phyloP scores from a whole-genome alignment of 352 stramenopile genomes.

The Globisporangium orthogonon region DNA sequence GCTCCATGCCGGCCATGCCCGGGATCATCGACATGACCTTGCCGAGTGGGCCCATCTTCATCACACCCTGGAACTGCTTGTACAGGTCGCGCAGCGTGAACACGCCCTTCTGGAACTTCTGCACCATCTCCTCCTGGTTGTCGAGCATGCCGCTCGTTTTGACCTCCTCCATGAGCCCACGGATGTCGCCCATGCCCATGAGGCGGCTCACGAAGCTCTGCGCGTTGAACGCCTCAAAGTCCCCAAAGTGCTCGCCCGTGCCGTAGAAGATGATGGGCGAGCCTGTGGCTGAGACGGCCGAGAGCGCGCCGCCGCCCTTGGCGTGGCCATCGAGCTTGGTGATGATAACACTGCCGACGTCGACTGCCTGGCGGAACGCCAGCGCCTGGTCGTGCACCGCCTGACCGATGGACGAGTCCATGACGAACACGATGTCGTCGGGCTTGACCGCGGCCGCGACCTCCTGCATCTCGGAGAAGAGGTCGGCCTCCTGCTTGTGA shows the following conservation, averaged over 20 bases:
- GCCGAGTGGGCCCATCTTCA: slow-evolving; percentile 96
- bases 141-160: slow-evolving; percentile 88
- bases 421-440: slow-evolving; percentile 98
- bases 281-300: slow-evolving; percentile 95
- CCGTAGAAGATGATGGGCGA: slow-evolving; percentile 99
- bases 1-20: slow-evolving; percentile 87
- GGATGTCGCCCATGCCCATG: slow-evolving; percentile 97
- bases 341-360: slow-evolving; percentile 98
- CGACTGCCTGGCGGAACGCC: slow-evolving; percentile 93
- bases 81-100: slow-evolving; percentile 99
- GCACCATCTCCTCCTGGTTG: slow-evolving; percentile 94
- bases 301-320: slow-evolving; percentile 97
- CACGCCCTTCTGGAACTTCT: slow-evolving; percentile 93
- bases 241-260: slow-evolving; percentile 96
- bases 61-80: slow-evolving; percentile 97
- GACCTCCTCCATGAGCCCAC: slow-evolving; percentile 94
- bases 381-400: slow-evolving; percentile 95
- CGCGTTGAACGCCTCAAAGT: slow-evolving; percentile 98
- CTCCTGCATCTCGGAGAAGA: slow-evolving; percentile 99
- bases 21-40: slow-evolving; percentile 99
- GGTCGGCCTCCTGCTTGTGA: slow-evolving; percentile 96
- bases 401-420: slow-evolving; percentile 99
- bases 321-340: slow-evolving; percentile 99
- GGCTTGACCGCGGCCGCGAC: slow-evolving; percentile 93
- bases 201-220: slow-evolving; percentile 97